A percentile compares a stretch with the other conserved stretches of the same genome.
Conservation (phyloP, 2,329 filamentous ascomycete genomes). For the Colletotrichum abscissum region DNA sequence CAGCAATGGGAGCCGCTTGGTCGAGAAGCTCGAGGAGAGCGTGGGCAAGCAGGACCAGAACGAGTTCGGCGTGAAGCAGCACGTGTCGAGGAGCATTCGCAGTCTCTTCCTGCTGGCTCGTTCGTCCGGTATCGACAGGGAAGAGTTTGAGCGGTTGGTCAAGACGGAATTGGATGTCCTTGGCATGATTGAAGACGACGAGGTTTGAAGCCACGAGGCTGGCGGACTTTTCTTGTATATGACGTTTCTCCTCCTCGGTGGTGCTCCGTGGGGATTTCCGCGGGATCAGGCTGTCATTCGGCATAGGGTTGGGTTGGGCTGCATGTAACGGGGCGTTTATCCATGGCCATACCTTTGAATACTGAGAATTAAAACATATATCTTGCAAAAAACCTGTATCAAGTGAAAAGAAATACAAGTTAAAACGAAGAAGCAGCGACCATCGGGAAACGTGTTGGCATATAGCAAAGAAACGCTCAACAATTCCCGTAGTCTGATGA, state of each 20-base stretch:
- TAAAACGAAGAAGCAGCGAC: background rate
- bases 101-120: conserved; percentile 79
- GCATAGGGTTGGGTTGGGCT: conserved; percentile 25
- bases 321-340: conserved; percentile 26
- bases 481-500: conserved; percentile 1
- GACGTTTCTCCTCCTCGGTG: conserved; percentile 12
- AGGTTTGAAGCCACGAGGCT: conserved; percentile 28
- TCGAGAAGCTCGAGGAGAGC: conserved; percentile 71
- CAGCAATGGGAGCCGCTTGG: conserved; percentile 65
- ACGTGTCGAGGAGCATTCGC: conserved; percentile 81
- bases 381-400: background rate
- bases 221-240: conserved; percentile 23
- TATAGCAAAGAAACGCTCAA: conserved; percentile 5
- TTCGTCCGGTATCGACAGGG: conserved; percentile 77
- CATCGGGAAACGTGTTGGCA: no score
- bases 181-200: conserved; percentile 72
- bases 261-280: conserved; percentile 33
- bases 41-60: conserved; percentile 69
- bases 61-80: conserved; percentile 81
- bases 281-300: conserved; percentile 18
- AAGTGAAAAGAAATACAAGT: background rate
- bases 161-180: conserved; percentile 78
- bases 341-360: conserved; percentile 1
- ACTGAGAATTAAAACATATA: background rate
- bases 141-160: conserved; percentile 80